Conservation (phyloP, 2,329 filamentous ascomycete species). For the Keithomyces neogunnii region DNA sequence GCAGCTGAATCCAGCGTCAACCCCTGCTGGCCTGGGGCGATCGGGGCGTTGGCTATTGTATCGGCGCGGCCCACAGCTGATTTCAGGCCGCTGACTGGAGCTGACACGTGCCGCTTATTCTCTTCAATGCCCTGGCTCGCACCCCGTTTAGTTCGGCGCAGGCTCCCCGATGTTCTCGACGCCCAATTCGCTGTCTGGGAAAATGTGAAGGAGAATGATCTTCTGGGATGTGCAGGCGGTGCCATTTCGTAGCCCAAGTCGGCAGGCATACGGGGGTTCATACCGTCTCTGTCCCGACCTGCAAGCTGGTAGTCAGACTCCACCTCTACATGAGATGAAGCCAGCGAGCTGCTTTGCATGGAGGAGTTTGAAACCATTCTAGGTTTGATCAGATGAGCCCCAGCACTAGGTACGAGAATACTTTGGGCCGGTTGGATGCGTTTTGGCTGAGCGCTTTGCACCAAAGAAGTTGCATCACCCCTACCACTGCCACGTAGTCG, state of each 20-base stretch:
- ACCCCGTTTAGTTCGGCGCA: constrained; percentile 46
- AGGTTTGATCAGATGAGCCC: constrained; percentile 27
- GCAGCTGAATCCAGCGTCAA: constrained; percentile 9
- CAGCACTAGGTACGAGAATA: constrained; percentile 9
- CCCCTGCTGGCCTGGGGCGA: constrained; percentile 9
- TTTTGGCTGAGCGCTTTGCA: constrained; percentile 14
- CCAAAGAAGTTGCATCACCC: constrained; percentile 17
- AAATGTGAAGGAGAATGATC: constrained; percentile 54
- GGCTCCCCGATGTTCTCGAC: constrained; percentile 42
- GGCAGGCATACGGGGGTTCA: constrained; percentile 12
- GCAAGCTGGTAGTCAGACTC: constrained; percentile 8
- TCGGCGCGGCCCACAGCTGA: constrained; percentile 16
- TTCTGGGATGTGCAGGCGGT: constrained; percentile 36
- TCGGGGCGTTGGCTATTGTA: constrained; percentile 4
- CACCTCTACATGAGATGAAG: constrained; percentile 16
- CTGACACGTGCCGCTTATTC: constrained; percentile 45
- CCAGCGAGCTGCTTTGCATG: constrained; percentile 13
- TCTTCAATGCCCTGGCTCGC: constrained; percentile 31
- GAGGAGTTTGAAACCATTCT: constrained; percentile 24
- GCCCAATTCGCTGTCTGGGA: constrained; percentile 49
- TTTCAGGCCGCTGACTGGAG: constrained; percentile 31
- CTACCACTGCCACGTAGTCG: constrained; percentile 13
- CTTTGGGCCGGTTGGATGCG: constrained; percentile 19
- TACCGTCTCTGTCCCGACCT: constrained; percentile 8
- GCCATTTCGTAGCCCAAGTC: constrained; percentile 22